Conservation (phyloP, 352 stramenopile genomes). For the Pythium rhizo-oryzae region DNA sequence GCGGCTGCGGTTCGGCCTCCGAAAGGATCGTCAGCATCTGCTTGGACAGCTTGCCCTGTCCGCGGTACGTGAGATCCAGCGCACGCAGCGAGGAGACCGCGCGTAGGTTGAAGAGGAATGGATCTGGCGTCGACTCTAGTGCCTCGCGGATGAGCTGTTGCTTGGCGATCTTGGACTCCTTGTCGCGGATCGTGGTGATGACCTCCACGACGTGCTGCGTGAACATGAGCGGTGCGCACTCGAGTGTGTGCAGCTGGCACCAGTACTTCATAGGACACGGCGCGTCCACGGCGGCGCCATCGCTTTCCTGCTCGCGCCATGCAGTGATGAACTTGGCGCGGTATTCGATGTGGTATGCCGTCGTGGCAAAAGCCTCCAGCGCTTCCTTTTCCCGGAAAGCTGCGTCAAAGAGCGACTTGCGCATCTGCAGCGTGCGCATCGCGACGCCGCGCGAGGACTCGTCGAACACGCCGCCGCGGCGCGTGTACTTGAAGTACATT, state of each 20-base stretch:
- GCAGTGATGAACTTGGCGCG: not conserved
- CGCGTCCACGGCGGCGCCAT: constrained; percentile 8
- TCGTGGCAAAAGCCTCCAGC: constrained; percentile 32
- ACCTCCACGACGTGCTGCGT: constrained; percentile 70
- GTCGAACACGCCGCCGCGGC: constrained; percentile 57
- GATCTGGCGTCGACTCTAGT: constrained; percentile 49
- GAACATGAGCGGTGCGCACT: constrained; percentile 69
- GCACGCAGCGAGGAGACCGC: constrained; percentile 53
- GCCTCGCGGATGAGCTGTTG: constrained; percentile 50
- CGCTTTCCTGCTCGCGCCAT: not conserved
- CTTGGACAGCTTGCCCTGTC: constrained; percentile 72
- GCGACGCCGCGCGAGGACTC: constrained; percentile 58
- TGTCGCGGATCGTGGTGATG: constrained; percentile 72
- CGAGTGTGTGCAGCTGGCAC: constrained; percentile 42
- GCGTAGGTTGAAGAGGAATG: constrained; percentile 58
- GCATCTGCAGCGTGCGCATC: constrained; percentile 59
- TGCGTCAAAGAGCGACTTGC: constrained; percentile 60
- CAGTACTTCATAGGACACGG: constrained; percentile 50
- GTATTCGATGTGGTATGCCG: constrained; percentile 12
- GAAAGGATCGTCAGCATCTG: constrained; percentile 59
- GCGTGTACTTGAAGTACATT: constrained; percentile 81
- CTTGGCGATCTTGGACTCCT: constrained; percentile 56
- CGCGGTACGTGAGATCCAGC: constrained; percentile 66
- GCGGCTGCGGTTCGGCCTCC: constrained; percentile 36
- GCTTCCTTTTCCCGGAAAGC: constrained; percentile 45